Evolutionary conservation across 805 yeast genomes (phyloP).

Genomic region (Wickerhamomyces chambardii): DNA sequence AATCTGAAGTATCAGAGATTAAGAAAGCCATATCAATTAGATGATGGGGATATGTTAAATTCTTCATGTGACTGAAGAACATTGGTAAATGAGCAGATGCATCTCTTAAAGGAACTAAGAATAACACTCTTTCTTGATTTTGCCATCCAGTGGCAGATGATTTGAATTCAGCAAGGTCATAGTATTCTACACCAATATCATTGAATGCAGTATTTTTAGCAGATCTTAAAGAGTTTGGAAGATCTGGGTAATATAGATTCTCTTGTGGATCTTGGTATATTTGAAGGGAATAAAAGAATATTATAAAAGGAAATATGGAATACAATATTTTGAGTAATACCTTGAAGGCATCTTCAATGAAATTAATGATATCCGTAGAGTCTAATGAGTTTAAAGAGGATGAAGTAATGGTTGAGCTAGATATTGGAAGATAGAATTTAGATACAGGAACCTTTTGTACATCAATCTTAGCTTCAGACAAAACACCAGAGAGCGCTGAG

Average conservation of each 20-base stretch:
- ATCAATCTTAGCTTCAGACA: too few species aligned
- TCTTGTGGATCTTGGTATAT: slow-evolving; percentile 4
- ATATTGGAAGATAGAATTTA: too few species aligned
- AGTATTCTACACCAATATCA: slow-evolving; percentile 46
- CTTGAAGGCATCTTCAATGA: too few species aligned
- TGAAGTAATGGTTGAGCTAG: too few species aligned
- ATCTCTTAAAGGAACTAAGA: slow-evolving; percentile 87
- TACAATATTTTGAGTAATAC: too few species aligned
- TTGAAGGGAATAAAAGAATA: slow-evolving; percentile 1
- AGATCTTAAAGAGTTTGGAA: slow-evolving; percentile 21
- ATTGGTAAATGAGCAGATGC: slow-evolving; percentile 86
- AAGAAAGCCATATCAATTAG: slow-evolving; percentile 76
- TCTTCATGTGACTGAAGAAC: slow-evolving; percentile 76
- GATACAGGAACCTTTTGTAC: too few species aligned
- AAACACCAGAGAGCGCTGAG: too few species aligned
- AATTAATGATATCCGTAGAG: too few species aligned
- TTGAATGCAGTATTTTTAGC: slow-evolving; percentile 16
- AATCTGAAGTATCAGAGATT: slow-evolving; percentile 86
- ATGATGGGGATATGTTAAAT: slow-evolving; percentile 81
- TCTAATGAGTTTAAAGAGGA: too few species aligned
- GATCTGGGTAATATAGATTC: slow-evolving; percentile 22
- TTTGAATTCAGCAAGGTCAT: slow-evolving; percentile 58
- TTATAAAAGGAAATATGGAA: not conserved
- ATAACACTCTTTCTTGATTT: slow-evolving; percentile 65
- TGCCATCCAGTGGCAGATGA: slow-evolving; percentile 78